Percentiles rank a stretch among this genome's conserved stretches.
These are phyloP conservation scores for Botrytis medusae DNA, from an alignment of 2,329 filamentous ascomycete genomes.

Conservation along the genomic window DNA sequence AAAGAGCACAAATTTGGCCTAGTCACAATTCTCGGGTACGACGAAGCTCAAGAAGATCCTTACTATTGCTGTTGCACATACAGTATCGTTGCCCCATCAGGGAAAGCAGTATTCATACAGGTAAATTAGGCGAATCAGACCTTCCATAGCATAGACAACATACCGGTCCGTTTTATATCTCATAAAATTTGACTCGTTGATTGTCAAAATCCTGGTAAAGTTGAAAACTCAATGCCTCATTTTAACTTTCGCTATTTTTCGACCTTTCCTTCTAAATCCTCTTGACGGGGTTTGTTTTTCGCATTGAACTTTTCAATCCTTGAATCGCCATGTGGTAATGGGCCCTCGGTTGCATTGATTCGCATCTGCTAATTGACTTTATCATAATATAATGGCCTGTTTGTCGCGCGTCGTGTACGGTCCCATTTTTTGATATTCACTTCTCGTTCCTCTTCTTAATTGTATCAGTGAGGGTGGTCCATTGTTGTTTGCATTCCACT, in stretches of 20 bases:
- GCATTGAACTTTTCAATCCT: neutral
- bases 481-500: neutral
- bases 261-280: neutral
- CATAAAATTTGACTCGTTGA: neutral
- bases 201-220: neutral
- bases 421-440: slow-evolving; percentile 5
- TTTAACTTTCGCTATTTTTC: neutral
- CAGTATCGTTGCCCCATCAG: neutral
- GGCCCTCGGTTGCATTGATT: neutral
- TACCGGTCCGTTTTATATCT: neutral
- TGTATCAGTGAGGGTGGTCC: neutral
- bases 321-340: neutral
- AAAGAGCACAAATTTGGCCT: neutral
- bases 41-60: slow-evolving; percentile 2
- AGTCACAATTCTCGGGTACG: neutral
- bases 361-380: neutral
- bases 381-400: neutral
- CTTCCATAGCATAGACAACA: neutral
- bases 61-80: neutral
- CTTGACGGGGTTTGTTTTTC: neutral
- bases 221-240: neutral
- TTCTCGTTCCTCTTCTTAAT: neutral
- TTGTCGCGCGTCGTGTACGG: neutral
- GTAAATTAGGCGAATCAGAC: neutral
- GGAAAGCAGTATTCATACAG: neutral